Percentiles rank a stretch among this genome's conserved stretches.
These are phyloP conservation scores for Populus hybrid DNA, from an alignment of 441 rosid species.

Conservation along the genomic window DNA sequence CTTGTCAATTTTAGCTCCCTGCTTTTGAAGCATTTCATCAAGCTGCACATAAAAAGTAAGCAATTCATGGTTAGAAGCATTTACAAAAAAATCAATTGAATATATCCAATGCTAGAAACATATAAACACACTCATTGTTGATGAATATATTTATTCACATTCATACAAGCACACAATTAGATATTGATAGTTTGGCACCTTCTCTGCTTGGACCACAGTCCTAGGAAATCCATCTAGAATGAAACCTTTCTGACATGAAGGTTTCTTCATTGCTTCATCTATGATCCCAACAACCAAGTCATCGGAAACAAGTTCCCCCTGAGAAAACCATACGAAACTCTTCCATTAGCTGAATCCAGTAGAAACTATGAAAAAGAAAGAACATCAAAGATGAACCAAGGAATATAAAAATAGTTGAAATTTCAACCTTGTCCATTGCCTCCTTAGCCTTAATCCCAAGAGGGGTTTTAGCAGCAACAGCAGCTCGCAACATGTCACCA, in stretches of 20 bases:
- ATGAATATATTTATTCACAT: not conserved
- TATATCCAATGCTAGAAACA: not conserved
- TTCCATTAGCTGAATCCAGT: conserved; percentile 6
- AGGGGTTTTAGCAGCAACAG: conserved; percentile 89
- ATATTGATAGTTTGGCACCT: conserved; percentile 38
- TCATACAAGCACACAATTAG: not conserved
- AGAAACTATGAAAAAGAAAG: not conserved
- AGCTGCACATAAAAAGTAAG: conserved; percentile 45
- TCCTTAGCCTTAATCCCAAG: conserved; percentile 94
- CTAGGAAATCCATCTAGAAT: conserved; percentile 97
- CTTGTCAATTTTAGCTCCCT: conserved; percentile 71
- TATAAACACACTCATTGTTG: not conserved
- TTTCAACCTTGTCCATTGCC: conserved; percentile 87
- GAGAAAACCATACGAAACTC: conserved; percentile 18
- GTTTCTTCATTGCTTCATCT: conserved; percentile 91
- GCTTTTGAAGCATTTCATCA: conserved; percentile 86
- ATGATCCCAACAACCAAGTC: conserved; percentile 92
- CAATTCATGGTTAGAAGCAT: conserved; percentile 2
- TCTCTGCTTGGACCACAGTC: conserved; percentile 86
- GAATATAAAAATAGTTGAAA: not conserved
- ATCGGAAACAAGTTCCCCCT: conserved; percentile 97
- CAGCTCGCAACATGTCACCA: conserved; percentile 97
- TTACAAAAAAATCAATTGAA: conserved; percentile 2
- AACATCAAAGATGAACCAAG: not conserved
- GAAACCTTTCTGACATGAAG: conserved; percentile 93